Evolutionary conservation across 2,329 filamentous ascomycete species (phyloP).

Genomic region (Sclerotinia sclerotiorum): DNA sequence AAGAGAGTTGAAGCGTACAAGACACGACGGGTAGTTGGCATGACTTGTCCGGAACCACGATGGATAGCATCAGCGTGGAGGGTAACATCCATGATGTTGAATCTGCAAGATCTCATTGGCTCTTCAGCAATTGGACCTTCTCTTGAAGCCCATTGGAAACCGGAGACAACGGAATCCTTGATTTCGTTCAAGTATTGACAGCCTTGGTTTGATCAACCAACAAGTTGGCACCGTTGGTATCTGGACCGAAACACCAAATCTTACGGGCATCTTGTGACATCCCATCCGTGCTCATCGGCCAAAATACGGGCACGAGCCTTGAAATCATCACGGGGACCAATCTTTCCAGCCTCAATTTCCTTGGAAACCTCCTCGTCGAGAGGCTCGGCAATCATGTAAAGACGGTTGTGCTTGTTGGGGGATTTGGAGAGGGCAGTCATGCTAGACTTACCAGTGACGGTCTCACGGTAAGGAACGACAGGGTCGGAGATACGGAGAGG

Average conservation of each 20-base stretch:
- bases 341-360: slow-evolving; percentile 90
- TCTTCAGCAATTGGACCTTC: slow-evolving; percentile 98
- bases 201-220: slow-evolving; percentile 99
- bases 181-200: slow-evolving; percentile 99
- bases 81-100: slow-evolving; percentile 99
- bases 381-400: slow-evolving; percentile 92
- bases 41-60: slow-evolving; percentile 98
- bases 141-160: slow-evolving; percentile 99
- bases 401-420: slow-evolving; percentile 99
- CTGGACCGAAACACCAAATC: slow-evolving; percentile 99
- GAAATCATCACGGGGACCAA: slow-evolving; percentile 95
- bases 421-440: slow-evolving; percentile 99
- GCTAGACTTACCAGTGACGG: slow-evolving; percentile 78
- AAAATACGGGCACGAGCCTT: slow-evolving; percentile 95
- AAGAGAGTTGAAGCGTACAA: slow-evolving; percentile 91
- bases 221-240: slow-evolving; percentile 97
- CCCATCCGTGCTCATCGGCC: slow-evolving; percentile 97
- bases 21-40: slow-evolving; percentile 96
- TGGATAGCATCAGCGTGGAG: slow-evolving; percentile 99
- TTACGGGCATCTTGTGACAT: slow-evolving; percentile 99
- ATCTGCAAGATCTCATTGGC: slow-evolving; percentile 94
- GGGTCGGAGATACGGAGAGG: slow-evolving; percentile 97
- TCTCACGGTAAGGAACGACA: slow-evolving; percentile 98
- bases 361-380: slow-evolving; percentile 87
- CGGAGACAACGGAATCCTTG: slow-evolving; percentile 99